phyloP scores from a whole-genome alignment of 2,329 filamentous ascomycete species.

The Lasiodiplodia theobromae region DNA sequence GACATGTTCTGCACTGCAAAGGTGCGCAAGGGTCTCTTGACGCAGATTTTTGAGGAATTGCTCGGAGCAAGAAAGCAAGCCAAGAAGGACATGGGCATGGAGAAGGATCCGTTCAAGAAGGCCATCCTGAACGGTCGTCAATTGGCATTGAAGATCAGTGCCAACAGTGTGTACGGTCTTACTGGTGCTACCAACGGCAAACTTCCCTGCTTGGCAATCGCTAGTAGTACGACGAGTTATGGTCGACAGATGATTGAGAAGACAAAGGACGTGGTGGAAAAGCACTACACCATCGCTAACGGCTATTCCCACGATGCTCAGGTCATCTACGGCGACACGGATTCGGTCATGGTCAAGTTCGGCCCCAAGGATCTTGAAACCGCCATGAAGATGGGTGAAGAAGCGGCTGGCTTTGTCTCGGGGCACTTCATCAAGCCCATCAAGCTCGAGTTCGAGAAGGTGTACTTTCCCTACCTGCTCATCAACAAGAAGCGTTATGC shows the following conservation, averaged over 20 bases:
- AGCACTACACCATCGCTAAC: conserved; percentile 87
- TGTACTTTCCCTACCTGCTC: conserved; percentile 95
- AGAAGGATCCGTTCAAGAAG: conserved; percentile 97
- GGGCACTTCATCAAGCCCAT: conserved; percentile 94
- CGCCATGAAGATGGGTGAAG: conserved; percentile 93
- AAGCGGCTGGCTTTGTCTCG: conserved; percentile 88
- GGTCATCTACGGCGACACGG: conserved; percentile 98
- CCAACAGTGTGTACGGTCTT: conserved; percentile 96
- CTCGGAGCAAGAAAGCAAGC: conserved; percentile 91
- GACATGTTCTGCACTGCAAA: conserved; percentile 91
- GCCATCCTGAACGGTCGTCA: conserved; percentile 97
- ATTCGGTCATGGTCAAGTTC: conserved; percentile 99
- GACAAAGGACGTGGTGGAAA: conserved; percentile 95
- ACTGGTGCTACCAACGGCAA: conserved; percentile 97
- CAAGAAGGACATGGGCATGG: conserved; percentile 85
- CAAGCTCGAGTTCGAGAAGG: conserved; percentile 99
- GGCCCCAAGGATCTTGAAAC: conserved; percentile 85
- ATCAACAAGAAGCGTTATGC: conserved; percentile 99
- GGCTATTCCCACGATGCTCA: conserved; percentile 94
- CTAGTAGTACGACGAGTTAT: conserved; percentile 95
- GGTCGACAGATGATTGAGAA: conserved; percentile 99
- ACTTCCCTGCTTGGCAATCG: conserved; percentile 91
- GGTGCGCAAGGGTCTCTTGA: conserved; percentile 87
- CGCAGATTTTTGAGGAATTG: conserved; percentile 95
- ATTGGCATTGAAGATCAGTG: conserved; percentile 92